Conservation (phyloP, 192 early-diverging fungal species). For the Backusella westeae region DNA sequence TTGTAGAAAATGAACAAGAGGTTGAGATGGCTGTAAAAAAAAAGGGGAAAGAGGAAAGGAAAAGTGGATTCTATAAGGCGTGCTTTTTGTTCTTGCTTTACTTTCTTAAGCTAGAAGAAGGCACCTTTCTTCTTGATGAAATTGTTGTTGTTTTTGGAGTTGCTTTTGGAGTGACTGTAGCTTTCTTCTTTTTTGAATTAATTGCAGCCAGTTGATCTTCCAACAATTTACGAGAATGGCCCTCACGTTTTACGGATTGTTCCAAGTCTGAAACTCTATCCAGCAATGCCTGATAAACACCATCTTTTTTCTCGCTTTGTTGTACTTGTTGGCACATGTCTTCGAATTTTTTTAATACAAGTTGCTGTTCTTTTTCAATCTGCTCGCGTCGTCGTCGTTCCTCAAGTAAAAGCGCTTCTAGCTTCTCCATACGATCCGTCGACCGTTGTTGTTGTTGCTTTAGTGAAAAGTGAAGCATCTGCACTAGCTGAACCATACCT, state of each 20-base stretch:
- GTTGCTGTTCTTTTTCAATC: slow-evolving; percentile 7
- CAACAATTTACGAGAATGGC: slow-evolving; percentile 13
- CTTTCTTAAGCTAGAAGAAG: not conserved
- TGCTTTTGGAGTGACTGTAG: not conserved
- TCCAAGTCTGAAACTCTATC: slow-evolving; percentile 4
- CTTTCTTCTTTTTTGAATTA: not conserved
- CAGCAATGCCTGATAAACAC: not conserved
- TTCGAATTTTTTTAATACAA: slow-evolving; percentile 9
- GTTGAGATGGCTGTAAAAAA: not conserved
- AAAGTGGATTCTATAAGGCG: slow-evolving; percentile 1
- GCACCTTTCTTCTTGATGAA: not conserved
- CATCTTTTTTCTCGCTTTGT: not conserved
- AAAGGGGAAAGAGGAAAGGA: not conserved
- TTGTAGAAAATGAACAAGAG: not conserved
- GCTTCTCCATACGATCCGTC: slow-evolving; percentile 6
- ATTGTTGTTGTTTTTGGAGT: not conserved
- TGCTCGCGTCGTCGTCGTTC: slow-evolving; percentile 4
- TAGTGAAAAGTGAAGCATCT: slow-evolving; percentile 19
- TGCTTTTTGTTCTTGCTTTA: slow-evolving; percentile 2
- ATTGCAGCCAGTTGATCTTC: slow-evolving; percentile 1
- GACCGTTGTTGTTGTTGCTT: slow-evolving; percentile 17
- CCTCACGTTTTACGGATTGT: slow-evolving; percentile 9
- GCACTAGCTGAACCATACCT: slow-evolving; percentile 22
- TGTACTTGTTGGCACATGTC: not conserved
- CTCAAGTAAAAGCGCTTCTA: slow-evolving; percentile 14